These are phyloP conservation scores for Buddleja alternifolia DNA, from an alignment of 257 asterid genomes.

Conservation along the genomic window DNA sequence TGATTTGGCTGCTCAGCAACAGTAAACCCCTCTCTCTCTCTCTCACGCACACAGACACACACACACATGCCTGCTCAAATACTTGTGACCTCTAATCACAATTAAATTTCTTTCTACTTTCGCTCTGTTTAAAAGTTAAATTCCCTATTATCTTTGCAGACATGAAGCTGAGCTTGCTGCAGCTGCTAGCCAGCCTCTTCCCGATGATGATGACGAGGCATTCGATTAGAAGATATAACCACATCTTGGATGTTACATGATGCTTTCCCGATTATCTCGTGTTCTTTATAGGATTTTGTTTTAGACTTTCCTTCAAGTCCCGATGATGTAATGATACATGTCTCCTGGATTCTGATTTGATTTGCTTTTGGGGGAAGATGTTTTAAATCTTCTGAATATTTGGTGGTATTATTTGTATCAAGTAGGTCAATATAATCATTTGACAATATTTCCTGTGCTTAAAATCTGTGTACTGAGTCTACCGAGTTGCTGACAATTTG, in stretches of 20 bases:
- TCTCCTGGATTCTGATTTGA: constrained; percentile 15
- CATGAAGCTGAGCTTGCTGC: constrained; percentile 71
- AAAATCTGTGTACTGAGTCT: too few relatives aligned
- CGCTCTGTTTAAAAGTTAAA: neutral
- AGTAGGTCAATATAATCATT: neutral
- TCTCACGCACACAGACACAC: neutral
- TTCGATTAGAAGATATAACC: constrained; percentile 44
- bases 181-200: constrained; percentile 85
- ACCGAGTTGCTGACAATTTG: too few relatives aligned
- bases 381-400: constrained; percentile 28
- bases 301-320: neutral
- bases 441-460: constrained; percentile 15
- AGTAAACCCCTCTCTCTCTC: constrained; percentile 33
- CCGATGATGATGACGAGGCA: constrained; percentile 82
- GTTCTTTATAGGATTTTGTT: constrained; percentile 19
- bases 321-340: constrained; percentile 7
- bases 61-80: too few relatives aligned
- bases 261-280: constrained; percentile 9
- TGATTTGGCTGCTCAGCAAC: constrained; percentile 62
- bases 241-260: neutral
- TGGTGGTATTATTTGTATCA: constrained; percentile 27
- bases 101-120: neutral
- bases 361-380: constrained; percentile 24
- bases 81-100: too few relatives aligned
- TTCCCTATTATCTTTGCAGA: constrained; percentile 37